phyloP scores from a whole-genome alignment of 164 flowering plant species.

The Buxus sempervirens region DNA sequence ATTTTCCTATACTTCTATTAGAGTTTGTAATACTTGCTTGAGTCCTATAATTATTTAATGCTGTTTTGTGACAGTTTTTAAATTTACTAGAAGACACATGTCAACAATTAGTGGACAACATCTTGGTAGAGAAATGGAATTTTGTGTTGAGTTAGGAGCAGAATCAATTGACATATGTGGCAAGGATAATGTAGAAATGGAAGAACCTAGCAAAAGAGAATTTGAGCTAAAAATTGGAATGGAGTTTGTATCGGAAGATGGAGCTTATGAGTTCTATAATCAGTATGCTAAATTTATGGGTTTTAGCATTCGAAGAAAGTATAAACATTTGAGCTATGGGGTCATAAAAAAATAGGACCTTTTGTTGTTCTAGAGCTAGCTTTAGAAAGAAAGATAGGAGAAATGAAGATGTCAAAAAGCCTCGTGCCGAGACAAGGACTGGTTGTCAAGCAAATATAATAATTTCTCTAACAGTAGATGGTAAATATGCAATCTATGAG shows the following conservation, averaged over 20 bases:
- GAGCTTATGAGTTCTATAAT: not conserved
- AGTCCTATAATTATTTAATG: too few relatives aligned
- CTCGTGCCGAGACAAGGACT: not conserved
- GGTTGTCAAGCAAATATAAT: not conserved
- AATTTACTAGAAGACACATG: too few relatives aligned
- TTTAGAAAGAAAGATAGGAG: not conserved
- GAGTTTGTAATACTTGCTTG: too few relatives aligned
- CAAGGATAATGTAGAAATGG: too few relatives aligned
- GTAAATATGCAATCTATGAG: not conserved
- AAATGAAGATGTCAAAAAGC: not conserved
- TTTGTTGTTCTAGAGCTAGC: not conserved
- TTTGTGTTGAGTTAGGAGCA: too few relatives aligned
- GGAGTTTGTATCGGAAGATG: not conserved
- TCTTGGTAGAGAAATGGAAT: too few relatives aligned
- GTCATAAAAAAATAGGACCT: not conserved
- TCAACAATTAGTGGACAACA: too few relatives aligned
- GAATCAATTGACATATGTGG: too few relatives aligned
- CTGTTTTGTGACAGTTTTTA: too few relatives aligned
- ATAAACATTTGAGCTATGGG: not conserved
- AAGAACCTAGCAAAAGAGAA: too few relatives aligned
- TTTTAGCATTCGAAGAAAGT: not conserved
- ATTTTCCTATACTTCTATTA: too few relatives aligned
- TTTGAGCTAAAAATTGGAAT: not conserved
- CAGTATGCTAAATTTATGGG: not conserved
- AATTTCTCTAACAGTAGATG: not conserved